Conservation (phyloP, 2,329 filamentous ascomycete genomes). For the Blumeria hordei region DNA sequence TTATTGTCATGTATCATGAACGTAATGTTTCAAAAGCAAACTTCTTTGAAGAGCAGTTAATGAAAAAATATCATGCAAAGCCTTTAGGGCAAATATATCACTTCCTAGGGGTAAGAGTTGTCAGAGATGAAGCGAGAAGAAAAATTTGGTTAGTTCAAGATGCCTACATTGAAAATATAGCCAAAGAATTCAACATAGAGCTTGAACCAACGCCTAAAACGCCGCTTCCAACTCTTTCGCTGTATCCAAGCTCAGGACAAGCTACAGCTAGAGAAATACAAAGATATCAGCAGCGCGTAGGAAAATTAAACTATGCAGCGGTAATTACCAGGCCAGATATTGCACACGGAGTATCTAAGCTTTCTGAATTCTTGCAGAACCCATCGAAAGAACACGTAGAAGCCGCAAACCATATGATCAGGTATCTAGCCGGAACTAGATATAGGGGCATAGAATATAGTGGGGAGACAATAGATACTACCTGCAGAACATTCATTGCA, state of each 20-base stretch:
- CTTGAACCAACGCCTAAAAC: neutral
- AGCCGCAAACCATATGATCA: constrained; percentile 1
- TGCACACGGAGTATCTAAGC: neutral
- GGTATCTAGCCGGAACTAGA: neutral
- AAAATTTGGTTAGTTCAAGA: too few species aligned
- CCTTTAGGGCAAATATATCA: neutral
- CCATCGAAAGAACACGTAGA: neutral
- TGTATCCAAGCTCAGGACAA: neutral
- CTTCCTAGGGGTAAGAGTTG: neutral
- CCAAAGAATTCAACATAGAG: neutral
- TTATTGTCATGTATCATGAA: too few species aligned
- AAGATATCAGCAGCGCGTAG: neutral
- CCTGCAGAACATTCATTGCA: neutral
- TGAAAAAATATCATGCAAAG: neutral
- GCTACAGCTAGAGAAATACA: neutral
- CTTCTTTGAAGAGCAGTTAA: neutral
- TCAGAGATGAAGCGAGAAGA: constrained; percentile 1
- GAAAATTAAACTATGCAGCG: too few species aligned
- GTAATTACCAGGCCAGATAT: too few species aligned
- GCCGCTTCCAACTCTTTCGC: neutral
- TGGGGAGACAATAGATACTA: neutral
- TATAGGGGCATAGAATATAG: neutral
- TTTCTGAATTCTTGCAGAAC: neutral
- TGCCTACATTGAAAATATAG: too few species aligned
- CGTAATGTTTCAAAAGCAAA: neutral